Evolutionary conservation across 1,284 basidiomycete genomes (phyloP).

Genomic region (Apiotrichum sp.): DNA sequence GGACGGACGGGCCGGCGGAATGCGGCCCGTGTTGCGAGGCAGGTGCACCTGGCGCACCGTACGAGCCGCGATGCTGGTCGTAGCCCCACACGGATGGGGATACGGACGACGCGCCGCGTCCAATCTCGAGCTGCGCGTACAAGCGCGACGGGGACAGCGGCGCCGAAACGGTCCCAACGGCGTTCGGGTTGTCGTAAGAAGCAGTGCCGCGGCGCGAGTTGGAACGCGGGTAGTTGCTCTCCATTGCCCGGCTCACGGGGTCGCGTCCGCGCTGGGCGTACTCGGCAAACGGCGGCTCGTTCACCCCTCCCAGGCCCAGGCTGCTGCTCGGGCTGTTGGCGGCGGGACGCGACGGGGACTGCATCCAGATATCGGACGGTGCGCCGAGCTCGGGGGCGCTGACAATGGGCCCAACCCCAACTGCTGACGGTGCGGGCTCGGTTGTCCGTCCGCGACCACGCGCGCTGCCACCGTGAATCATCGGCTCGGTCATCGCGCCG

Average conservation of each 20-base stretch:
- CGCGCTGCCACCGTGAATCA: conserved; percentile 3
- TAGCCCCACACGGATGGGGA: conserved; percentile 9
- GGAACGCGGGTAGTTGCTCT: conserved; percentile 8
- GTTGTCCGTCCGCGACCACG: conserved; percentile 28
- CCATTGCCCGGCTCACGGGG: conserved; percentile 3
- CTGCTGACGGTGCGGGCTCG: conserved; percentile 6
- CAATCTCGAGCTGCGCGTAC: conserved; percentile 42
- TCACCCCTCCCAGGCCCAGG: conserved; percentile 26
- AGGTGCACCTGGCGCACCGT: conserved; percentile 11
- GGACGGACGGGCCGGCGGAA: conserved; percentile 1
- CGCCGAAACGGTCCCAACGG: conserved; percentile 42
- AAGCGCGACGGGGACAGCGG: conserved; percentile 42
- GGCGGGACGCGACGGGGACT: background rate
- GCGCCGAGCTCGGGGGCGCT: background rate
- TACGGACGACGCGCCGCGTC: conserved; percentile 14
- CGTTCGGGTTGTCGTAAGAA: conserved; percentile 29
- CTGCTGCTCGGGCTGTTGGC: conserved; percentile 5
- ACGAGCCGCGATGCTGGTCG: conserved; percentile 8
- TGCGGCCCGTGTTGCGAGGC: background rate
- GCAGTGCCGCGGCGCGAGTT: conserved; percentile 12
- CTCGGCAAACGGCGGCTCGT: conserved; percentile 18
- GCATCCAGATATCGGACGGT: conserved; percentile 1
- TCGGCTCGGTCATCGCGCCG: conserved; percentile 16
- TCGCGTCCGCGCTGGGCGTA: conserved; percentile 15
- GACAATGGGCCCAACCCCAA: background rate